Conservation (phyloP, 2,329 filamentous ascomycete species). For the Colletotrichum noveboracense region DNA sequence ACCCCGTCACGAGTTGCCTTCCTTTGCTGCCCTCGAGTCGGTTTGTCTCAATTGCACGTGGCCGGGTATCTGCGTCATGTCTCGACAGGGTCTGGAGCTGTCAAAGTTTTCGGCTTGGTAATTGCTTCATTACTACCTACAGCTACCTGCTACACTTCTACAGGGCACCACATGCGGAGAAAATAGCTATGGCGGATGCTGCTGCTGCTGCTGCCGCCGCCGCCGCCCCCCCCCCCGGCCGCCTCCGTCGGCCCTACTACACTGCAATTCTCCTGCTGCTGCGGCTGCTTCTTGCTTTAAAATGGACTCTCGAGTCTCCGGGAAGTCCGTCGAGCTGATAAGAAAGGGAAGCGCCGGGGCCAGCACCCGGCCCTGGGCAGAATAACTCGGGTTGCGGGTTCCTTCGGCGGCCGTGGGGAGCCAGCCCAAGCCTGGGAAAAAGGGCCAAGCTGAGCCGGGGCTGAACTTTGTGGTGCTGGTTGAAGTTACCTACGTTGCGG, state of each 20-base stretch:
- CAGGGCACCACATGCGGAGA: background rate
- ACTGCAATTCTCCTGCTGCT: background rate
- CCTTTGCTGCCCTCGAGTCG: background rate
- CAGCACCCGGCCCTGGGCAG: background rate
- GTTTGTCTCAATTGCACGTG: background rate
- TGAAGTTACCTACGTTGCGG: background rate
- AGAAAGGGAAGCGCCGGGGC: background rate
- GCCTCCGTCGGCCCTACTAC: background rate
- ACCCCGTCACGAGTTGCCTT: background rate
- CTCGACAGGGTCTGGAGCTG: conserved; percentile 12
- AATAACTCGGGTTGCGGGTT: background rate
- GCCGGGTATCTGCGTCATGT: conserved; percentile 1
- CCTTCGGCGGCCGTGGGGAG: background rate
- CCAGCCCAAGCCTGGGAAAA: background rate
- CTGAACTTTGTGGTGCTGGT: background rate
- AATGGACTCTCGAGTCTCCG: background rate
- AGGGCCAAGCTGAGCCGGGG: background rate
- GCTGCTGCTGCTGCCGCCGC: background rate
- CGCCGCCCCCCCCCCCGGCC: too few relatives aligned
- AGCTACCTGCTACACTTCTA: background rate
- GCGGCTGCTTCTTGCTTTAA: background rate
- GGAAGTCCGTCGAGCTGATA: background rate
- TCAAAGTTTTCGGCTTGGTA: background rate
- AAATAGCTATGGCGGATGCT: background rate
- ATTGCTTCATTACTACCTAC: background rate